Evolutionary conservation across 345 rosid genomes (phyloP).

Genomic region (Turnera subulata): DNA sequence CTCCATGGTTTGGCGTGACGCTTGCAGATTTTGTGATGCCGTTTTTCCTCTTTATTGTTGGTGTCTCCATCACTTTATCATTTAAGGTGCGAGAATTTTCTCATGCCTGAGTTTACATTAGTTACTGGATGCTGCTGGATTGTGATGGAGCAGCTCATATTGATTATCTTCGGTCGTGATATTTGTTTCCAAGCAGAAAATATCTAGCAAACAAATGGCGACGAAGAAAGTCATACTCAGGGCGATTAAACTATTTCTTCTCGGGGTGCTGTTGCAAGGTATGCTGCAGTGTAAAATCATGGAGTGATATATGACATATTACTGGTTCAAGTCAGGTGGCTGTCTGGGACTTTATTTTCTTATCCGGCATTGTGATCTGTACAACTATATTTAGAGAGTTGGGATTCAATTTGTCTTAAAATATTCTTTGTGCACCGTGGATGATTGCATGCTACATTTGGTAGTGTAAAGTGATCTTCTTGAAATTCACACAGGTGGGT

Average conservation of each 20-base stretch:
- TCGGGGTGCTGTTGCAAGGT: conserved; percentile 62
- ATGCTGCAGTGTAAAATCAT: conserved; percentile 3
- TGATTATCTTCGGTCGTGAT: not conserved
- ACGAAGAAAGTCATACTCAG: conserved; percentile 43
- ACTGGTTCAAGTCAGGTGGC: not conserved
- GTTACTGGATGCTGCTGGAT: not conserved
- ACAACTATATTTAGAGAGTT: not conserved
- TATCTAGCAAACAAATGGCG: conserved; percentile 35
- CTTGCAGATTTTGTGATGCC: conserved; percentile 65
- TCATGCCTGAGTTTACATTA: not conserved
- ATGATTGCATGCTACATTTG: not conserved
- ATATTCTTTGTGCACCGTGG: not conserved
- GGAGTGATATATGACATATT: not conserved
- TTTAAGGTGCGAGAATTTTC: conserved; percentile 33
- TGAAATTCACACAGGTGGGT: conserved; percentile 38
- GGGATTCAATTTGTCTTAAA: not conserved
- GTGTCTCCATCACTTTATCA: conserved; percentile 43
- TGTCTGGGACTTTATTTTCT: not conserved
- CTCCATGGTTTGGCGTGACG: conserved; percentile 60
- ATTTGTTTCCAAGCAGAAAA: conserved; percentile 32
- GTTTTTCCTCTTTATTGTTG: conserved; percentile 52
- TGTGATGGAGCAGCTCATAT: not conserved
- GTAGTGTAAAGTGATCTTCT: not conserved
- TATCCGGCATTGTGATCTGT: not conserved
- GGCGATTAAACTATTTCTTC: conserved; percentile 41